Conservation (phyloP, 169 alveolate species). For the Cryptosporidium meleagridis region DNA sequence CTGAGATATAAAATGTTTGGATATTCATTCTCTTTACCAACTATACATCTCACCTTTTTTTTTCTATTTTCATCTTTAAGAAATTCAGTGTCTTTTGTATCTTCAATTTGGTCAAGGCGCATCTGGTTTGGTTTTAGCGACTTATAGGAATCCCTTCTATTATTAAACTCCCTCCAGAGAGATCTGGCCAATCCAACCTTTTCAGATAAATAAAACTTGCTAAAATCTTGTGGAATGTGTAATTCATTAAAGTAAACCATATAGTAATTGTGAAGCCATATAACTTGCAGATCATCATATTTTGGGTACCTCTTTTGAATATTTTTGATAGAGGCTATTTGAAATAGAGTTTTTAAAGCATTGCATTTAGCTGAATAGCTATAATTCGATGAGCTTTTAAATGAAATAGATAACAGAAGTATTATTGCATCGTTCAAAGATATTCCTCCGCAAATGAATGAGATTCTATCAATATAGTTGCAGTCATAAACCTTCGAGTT, state of each 20-base stretch:
- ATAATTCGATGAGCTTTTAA: constrained; percentile 28
- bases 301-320: constrained; percentile 70
- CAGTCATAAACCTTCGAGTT: neutral
- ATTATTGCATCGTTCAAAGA: constrained; percentile 43
- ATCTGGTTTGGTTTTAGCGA: neutral
- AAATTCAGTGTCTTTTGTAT: neutral
- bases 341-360: constrained; percentile 55
- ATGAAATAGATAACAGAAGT: constrained; percentile 48
- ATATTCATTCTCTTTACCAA: constrained; percentile 12
- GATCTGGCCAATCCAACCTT: constrained; percentile 67
- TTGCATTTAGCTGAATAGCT: constrained; percentile 48
- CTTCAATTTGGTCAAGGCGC: neutral
- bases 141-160: constrained; percentile 15
- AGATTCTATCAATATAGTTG: constrained; percentile 40
- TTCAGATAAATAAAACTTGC: constrained; percentile 68
- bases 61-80: constrained; percentile 8
- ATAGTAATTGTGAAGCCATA: constrained; percentile 70
- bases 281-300: constrained; percentile 53
- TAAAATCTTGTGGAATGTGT: constrained; percentile 71
- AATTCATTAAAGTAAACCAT: constrained; percentile 49
- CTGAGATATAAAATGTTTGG: neutral
- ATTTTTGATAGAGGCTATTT: constrained; percentile 61
- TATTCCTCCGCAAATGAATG: constrained; percentile 58
- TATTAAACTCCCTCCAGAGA: constrained; percentile 58
- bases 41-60: constrained; percentile 33